A percentile compares a stretch with the other conserved stretches of the same genome.
Conservation (phyloP, 495 filamentous ascomycete species). For the Pyrenula massariospora region DNA sequence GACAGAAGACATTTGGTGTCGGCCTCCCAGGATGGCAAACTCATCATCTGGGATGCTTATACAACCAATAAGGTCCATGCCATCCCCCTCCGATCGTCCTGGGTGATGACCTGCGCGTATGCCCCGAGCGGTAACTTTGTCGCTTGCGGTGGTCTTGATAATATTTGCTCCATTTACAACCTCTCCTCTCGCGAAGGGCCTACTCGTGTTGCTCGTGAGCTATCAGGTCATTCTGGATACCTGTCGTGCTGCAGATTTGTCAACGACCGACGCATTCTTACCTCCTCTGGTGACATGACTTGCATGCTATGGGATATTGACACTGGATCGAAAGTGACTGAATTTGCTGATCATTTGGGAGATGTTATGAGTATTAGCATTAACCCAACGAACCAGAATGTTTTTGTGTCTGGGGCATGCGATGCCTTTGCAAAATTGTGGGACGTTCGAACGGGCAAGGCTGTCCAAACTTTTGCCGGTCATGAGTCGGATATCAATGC, state of each 20-base stretch:
- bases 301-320: slow-evolving; percentile 99
- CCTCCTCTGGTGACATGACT: slow-evolving; percentile 98
- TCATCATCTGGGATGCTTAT: slow-evolving; percentile 99
- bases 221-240: slow-evolving; percentile 95
- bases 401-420: slow-evolving; percentile 94
- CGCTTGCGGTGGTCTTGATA: slow-evolving; percentile 94
- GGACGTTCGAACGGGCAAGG: slow-evolving; percentile 98
- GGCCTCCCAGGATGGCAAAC: slow-evolving; percentile 96
- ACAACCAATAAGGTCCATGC: slow-evolving; percentile 99
- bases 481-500: slow-evolving; percentile 99
- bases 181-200: slow-evolving; percentile 91
- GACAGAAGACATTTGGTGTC: slow-evolving; percentile 96
- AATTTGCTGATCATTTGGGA: slow-evolving; percentile 96
- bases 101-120: slow-evolving; percentile 99
- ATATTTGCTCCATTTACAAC: slow-evolving; percentile 99
- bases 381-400: slow-evolving; percentile 95
- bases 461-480: slow-evolving; percentile 94
- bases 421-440: slow-evolving; percentile 97
- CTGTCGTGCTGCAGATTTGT: slow-evolving; percentile 98
- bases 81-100: slow-evolving; percentile 94
- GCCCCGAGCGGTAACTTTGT: slow-evolving; percentile 97
- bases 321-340: slow-evolving; percentile 90
- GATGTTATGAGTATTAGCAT: slow-evolving; percentile 99
- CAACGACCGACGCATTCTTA: slow-evolving; percentile 95
- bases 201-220: slow-evolving; percentile 88